These are phyloP conservation scores for Naganishia kalamii DNA, from an alignment of 768 basidiomycete species.

Conservation along the genomic window DNA sequence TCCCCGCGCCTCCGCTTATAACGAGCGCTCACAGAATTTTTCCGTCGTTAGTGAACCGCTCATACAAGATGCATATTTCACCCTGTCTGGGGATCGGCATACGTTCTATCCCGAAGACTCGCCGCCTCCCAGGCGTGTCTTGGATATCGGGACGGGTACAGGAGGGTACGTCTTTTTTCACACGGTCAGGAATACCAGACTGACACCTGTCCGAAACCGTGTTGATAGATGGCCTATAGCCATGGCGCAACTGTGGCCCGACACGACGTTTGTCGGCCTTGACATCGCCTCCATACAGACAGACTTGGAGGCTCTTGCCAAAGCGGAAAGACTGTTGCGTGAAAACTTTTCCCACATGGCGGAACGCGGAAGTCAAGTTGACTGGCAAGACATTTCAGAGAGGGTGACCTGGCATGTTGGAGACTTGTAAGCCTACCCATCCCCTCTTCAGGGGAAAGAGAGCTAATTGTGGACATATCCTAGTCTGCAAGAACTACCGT, in stretches of 20 bases:
- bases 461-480: no score
- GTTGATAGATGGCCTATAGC: conserved; percentile 37
- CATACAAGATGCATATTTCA: conserved; percentile 36
- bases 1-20: not conserved
- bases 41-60: conserved; percentile 32
- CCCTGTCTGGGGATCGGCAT: conserved; percentile 29
- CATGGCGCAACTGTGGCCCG: conserved; percentile 35
- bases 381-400: conserved; percentile 33
- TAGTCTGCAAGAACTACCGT: conserved; percentile 40
- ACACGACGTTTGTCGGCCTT: conserved; percentile 39
- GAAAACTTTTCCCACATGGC: not conserved
- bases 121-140: conserved; percentile 28
- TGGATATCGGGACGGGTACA: conserved; percentile 42
- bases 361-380: not conserved
- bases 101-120: conserved; percentile 28
- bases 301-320: conserved; percentile 30
- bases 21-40: not conserved
- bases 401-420: conserved; percentile 40
- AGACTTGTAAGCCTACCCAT: conserved; percentile 44
- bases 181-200: not conserved
- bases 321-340: conserved; percentile 22
- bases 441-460: no score
- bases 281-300: conserved; percentile 38
- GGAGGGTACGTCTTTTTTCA: conserved; percentile 27
- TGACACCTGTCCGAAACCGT: not conserved